Evolutionary conservation across 1,139 yeast species (phyloP).

Genomic region (Magnusiomyces sp.): DNA sequence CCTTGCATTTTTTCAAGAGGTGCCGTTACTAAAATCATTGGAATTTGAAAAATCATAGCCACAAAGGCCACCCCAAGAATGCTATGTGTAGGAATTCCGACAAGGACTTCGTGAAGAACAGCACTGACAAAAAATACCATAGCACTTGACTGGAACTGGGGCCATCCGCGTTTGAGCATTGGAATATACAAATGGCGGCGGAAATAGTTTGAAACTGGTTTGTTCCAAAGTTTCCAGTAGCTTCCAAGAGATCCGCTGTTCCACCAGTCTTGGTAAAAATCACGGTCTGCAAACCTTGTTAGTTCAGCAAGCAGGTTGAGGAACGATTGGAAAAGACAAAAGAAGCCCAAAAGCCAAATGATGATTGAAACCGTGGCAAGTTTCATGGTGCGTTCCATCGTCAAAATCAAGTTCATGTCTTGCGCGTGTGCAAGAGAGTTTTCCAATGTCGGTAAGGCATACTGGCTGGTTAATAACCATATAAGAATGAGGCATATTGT

Average conservation of each 20-base stretch:
- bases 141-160: slow-evolving; percentile 27
- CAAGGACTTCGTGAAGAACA: slow-evolving; percentile 37
- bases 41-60: slow-evolving; percentile 38
- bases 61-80: slow-evolving; percentile 39
- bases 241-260: slow-evolving; percentile 59
- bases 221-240: slow-evolving; percentile 60
- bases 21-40: slow-evolving; percentile 34
- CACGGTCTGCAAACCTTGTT: slow-evolving; percentile 55
- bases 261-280: slow-evolving; percentile 73
- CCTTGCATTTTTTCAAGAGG: slow-evolving; percentile 36
- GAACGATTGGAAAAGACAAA: slow-evolving; percentile 37
- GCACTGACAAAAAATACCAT: slow-evolving; percentile 37
- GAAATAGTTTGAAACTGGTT: slow-evolving; percentile 56
- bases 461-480: slow-evolving; percentile 35
- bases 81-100: slow-evolving; percentile 43
- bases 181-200: slow-evolving; percentile 52
- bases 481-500: slow-evolving; percentile 26
- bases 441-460: slow-evolving; percentile 38
- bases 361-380: slow-evolving; percentile 36
- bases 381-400: slow-evolving; percentile 34
- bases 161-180: slow-evolving; percentile 30
- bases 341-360: slow-evolving; percentile 38
- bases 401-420: slow-evolving; percentile 20
- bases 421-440: slow-evolving; percentile 23
- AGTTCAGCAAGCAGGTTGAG: slow-evolving; percentile 55